A percentile compares a stretch with the other conserved stretches of the same genome.
Evolutionary conservation across 441 rosid genomes (phyloP).

Genomic region (Euphorbia corollata): DNA sequence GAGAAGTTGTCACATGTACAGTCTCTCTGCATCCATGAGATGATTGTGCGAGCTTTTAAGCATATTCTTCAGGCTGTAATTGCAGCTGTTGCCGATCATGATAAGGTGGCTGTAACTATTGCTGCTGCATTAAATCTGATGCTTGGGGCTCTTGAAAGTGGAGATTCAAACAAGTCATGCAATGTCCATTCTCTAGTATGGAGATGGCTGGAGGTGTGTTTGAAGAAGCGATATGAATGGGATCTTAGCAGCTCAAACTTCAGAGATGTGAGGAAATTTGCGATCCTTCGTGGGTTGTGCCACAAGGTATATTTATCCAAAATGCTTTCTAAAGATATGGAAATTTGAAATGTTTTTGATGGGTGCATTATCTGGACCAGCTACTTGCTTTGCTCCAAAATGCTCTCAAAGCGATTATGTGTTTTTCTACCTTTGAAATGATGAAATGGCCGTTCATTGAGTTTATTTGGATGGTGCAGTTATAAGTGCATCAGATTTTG

Average conservation of each 20-base stretch:
- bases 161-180: conserved; percentile 22
- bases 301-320: conserved; percentile 41
- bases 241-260: conserved; percentile 40
- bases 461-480: not conserved
- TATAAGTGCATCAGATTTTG: conserved; percentile 1
- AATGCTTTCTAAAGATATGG: conserved; percentile 2
- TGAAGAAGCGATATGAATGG: conserved; percentile 54
- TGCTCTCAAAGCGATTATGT: not conserved
- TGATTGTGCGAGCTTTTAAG: conserved; percentile 68
- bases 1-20: conserved; percentile 64
- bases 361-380: conserved; percentile 7
- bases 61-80: conserved; percentile 49
- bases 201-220: conserved; percentile 48
- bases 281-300: conserved; percentile 60
- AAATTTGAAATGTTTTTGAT: conserved; percentile 10
- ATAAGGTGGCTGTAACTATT: conserved; percentile 40
- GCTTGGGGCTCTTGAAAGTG: conserved; percentile 33
- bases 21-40: conserved; percentile 77
- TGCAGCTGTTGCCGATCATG: conserved; percentile 33
- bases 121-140: conserved; percentile 56
- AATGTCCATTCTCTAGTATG: conserved; percentile 39
- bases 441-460: not conserved
- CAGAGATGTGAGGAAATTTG: conserved; percentile 49
- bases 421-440: not conserved
- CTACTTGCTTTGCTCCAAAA: conserved; percentile 11